Conservation (phyloP, 73 alveolate genomes). For the Paramecium tetraurelia region DNA sequence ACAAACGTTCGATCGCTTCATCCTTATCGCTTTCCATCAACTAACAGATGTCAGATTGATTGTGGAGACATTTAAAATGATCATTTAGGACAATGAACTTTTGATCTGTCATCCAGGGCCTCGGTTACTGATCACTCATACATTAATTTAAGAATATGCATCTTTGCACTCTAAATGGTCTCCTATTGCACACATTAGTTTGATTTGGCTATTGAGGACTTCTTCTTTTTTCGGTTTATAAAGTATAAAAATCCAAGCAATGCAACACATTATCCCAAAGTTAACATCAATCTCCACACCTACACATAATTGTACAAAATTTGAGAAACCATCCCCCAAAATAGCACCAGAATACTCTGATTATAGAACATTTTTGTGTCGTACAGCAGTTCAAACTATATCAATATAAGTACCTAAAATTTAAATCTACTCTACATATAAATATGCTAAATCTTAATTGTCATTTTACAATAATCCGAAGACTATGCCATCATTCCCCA, state of each 20-base stretch:
- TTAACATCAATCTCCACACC: background rate
- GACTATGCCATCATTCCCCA: background rate
- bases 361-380: background rate
- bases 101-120: slow-evolving; percentile 9
- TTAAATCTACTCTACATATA: background rate
- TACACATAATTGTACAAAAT: background rate
- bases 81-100: background rate
- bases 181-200: background rate
- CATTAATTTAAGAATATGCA: background rate
- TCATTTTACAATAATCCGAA: background rate
- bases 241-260: background rate
- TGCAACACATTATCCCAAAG: background rate
- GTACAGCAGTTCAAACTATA: background rate
- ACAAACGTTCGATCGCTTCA: background rate
- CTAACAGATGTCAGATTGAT: background rate
- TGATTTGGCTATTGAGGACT: background rate
- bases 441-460: background rate
- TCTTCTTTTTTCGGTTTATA: background rate
- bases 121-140: background rate
- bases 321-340: background rate
- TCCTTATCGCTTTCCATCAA: background rate
- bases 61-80: background rate
- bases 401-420: background rate
- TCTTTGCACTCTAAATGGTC: background rate
- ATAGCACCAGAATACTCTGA: background rate